Evolutionary conservation across 1,284 basidiomycete species (phyloP).

Genomic region (Sparassis latifolia): DNA sequence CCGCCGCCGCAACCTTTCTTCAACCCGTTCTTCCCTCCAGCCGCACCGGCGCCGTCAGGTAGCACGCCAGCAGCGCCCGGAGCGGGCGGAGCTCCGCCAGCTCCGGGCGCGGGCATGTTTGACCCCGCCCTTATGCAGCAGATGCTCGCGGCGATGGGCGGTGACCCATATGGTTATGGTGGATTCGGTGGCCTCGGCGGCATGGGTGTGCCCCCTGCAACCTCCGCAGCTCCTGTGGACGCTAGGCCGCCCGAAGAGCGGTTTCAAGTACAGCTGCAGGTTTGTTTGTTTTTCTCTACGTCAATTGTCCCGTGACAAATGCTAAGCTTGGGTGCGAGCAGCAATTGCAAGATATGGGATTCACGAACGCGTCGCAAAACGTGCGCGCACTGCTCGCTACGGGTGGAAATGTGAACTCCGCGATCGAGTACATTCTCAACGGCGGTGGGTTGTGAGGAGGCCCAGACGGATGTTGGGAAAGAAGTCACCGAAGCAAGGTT

Average conservation of each 20-base stretch:
- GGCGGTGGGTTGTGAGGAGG: slow-evolving; percentile 56
- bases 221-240: slow-evolving; percentile 51
- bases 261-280: slow-evolving; percentile 82
- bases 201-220: slow-evolving; percentile 15
- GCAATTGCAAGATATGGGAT: slow-evolving; percentile 88
- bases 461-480: no score
- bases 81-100: slow-evolving; percentile 12
- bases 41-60: slow-evolving; percentile 13
- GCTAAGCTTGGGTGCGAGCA: slow-evolving; percentile 19
- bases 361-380: slow-evolving; percentile 81
- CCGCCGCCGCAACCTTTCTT: slow-evolving; percentile 12
- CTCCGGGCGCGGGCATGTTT: slow-evolving; percentile 24
- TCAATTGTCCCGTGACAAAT: neutral
- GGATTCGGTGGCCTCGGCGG: slow-evolving; percentile 30
- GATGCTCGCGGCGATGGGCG: slow-evolving; percentile 31
- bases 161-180: slow-evolving; percentile 26
- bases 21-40: slow-evolving; percentile 18
- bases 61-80: slow-evolving; percentile 6
- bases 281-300: slow-evolving; percentile 21
- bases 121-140: slow-evolving; percentile 46
- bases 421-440: slow-evolving; percentile 85
- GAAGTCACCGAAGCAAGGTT: no score
- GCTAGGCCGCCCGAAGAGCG: slow-evolving; percentile 79
- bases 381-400: slow-evolving; percentile 83
- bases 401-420: slow-evolving; percentile 83